Evolutionary conservation across 1,139 yeast species (phyloP), one percentile per base, ranked within the genome.

Genomic region (Yamadazyma atlantica): DNA sequence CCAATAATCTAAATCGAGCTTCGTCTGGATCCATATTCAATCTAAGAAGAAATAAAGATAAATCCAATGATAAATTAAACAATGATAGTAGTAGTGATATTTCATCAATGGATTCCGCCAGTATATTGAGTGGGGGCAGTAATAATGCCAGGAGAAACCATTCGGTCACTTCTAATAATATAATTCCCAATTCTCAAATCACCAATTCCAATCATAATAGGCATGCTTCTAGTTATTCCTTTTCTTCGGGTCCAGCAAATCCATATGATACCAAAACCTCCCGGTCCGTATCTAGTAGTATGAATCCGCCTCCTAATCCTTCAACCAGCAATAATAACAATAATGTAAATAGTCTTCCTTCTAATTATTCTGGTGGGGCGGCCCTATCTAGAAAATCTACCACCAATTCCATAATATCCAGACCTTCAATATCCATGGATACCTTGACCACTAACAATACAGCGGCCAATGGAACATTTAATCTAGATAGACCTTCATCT

Each of bases 401-500:
- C 5, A 39, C 55, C 53, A 29, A 22, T 13, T 58, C 69, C 13
- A 45, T 60, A 22, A 62, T 66, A 25, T 62, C 69, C 1, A 52
- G 57, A 37, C 67, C 73, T 4, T 57, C 66, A 6, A 40, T 61
- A 30, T 47, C 60, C 2, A 47, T 58, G 11, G 60, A 54, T 18
- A 39, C 62, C 5, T 38, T 48, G 18, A 44, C 52, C 2, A 36
- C 46, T 25, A 49, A 42, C 15, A 36, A 39, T 28, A 24, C 33
- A 11, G 43, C 48, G 31, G 10, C 12, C 13, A 41, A 42, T 19
- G 64, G 61, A 6, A 28, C 16, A 15, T 59, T 64, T 41, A 43
- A 40, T 19, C 47, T 67, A 17, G 85, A 81, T 36, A 79, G 73
- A 50, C 92, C 92, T 0, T 54, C 61, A 8, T 77, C 81, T 46